These are phyloP conservation scores for Fusarium zealandicum DNA, from an alignment of 2,329 filamentous ascomycete genomes.

Conservation along the genomic window DNA sequence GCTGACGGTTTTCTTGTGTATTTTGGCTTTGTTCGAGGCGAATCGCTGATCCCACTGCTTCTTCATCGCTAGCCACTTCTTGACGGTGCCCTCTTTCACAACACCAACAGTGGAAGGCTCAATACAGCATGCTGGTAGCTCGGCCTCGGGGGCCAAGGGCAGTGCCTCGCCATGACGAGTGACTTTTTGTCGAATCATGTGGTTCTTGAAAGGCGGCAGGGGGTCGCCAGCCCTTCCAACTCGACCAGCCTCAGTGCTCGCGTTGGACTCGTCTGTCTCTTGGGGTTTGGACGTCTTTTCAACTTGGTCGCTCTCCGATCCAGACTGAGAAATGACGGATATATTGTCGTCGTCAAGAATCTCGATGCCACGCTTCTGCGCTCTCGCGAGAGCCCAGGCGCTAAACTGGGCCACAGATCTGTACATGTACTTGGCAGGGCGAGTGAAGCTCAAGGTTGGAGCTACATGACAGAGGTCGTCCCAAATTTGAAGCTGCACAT, in stretches of 20 bases:
- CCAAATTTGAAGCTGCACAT: constrained; percentile 96
- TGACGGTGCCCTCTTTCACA: constrained; percentile 79
- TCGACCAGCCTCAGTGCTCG: constrained; percentile 42
- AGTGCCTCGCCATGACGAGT: constrained; percentile 79
- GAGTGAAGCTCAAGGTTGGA: constrained; percentile 92
- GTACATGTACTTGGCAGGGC: constrained; percentile 97
- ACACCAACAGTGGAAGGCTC: constrained; percentile 73
- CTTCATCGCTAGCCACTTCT: constrained; percentile 83
- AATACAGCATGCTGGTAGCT: constrained; percentile 72
- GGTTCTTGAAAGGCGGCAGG: constrained; percentile 77
- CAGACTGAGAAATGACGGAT: constrained; percentile 73
- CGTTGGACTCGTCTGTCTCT: constrained; percentile 22
- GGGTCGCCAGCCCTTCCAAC: constrained; percentile 89
- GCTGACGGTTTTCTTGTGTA: constrained; percentile 76
- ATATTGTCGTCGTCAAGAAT: constrained; percentile 81
- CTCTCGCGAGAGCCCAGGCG: constrained; percentile 85
- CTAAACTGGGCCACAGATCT: constrained; percentile 91
- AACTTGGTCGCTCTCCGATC: constrained; percentile 44
- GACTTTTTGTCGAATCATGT: constrained; percentile 93
- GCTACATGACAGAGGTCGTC: constrained; percentile 93
- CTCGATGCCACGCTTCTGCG: constrained; percentile 80
- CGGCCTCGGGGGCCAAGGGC: constrained; percentile 67
- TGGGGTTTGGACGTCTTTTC: constrained; percentile 32
- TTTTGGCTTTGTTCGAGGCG: constrained; percentile 69
- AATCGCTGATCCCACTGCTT: constrained; percentile 77